phyloP scores from a whole-genome alignment of 352 stramenopile species.

The Globisporangium sylvaticum region DNA sequence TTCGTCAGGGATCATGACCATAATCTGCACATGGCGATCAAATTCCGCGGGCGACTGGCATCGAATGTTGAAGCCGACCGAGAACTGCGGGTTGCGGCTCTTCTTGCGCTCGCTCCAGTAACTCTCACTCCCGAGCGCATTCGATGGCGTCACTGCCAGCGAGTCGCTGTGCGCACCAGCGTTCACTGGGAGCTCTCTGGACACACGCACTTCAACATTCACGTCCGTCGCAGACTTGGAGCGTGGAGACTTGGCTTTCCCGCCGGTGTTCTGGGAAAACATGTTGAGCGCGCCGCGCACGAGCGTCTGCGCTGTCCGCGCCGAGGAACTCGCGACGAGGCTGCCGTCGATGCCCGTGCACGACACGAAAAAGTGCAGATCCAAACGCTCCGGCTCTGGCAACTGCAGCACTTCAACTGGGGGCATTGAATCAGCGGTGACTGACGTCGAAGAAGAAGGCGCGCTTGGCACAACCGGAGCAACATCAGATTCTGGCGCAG shows the following conservation, averaged over 20 bases:
- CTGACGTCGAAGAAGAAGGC: not conserved
- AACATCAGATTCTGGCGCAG: not conserved
- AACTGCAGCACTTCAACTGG: not conserved
- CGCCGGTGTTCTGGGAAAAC: conserved; percentile 36
- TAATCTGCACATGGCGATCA: conserved; percentile 70
- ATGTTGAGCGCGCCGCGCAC: conserved; percentile 74
- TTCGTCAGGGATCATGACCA: conserved; percentile 79
- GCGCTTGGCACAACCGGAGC: not conserved
- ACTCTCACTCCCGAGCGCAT: conserved; percentile 44
- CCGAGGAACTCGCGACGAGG: conserved; percentile 31
- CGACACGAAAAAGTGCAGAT: conserved; percentile 71
- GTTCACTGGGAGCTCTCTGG: conserved; percentile 37
- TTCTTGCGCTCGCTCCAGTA: conserved; percentile 71
- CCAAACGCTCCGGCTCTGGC: conserved; percentile 12
- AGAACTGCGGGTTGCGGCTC: conserved; percentile 60
- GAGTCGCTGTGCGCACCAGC: not conserved
- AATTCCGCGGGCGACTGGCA: conserved; percentile 43
- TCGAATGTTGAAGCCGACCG: conserved; percentile 55
- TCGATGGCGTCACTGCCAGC: not conserved
- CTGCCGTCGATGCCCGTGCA: conserved; percentile 61
- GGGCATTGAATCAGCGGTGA: too few relatives aligned
- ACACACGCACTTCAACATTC: conserved; percentile 62
- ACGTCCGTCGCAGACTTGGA: conserved; percentile 57
- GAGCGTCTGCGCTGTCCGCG: conserved; percentile 65
- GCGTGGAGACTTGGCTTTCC: conserved; percentile 37